Base-by-base conservation (phyloP, 1,284 basidiomycete genomes). In the Fomes fomentarius region DNA sequence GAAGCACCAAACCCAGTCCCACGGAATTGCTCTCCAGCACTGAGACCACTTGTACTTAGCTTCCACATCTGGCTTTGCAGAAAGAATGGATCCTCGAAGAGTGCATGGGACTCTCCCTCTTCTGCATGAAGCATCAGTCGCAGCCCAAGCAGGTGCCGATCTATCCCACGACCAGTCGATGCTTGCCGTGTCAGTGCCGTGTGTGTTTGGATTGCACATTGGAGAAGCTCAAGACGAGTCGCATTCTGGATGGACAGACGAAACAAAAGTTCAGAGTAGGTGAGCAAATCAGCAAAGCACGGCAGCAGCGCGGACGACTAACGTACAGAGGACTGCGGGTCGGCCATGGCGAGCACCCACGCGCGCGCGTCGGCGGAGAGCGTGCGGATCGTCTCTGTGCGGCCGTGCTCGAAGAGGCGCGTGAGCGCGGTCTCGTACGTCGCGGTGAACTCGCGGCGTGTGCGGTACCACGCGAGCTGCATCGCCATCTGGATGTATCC, bases 391-490 rank as follows among this genome's bases (percentile, higher is more conserved):
- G 94, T 95, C 67, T 99, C 96, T 0, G 96, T 98, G 12, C 96
- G 84, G 8, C 94, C 96, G 65, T 91, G 88, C 61, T 89, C 79
- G 76, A 96, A 97, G 64, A 91, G 79, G n/a, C 95, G 83, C 1
- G 96, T 98, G 25, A 95, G 83, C 0, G 91, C 93, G 0, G 96
- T 98, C 76, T 99, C 96, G 71, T 99, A 98, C 5, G 94, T 96
- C 3, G 96, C 93, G 1, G 91, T 91, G 65, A 93, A 89, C 60
- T 79, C 75, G 12, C 86, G 87, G 55, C 89, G 90, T 34, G 87
- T 85, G 63, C 83, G 83, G 74, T 90, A 93, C 84, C 91, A 98
- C 6, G 96, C 96, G 10, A 98, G 83, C 71, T 98, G 96, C 22
- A 98, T 79, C 1, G 87, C 94, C 84, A 96, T 91, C 73, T 98